phyloP scores from a whole-genome alignment of 75 land plant species.

The Cupressus sempervirens region DNA sequence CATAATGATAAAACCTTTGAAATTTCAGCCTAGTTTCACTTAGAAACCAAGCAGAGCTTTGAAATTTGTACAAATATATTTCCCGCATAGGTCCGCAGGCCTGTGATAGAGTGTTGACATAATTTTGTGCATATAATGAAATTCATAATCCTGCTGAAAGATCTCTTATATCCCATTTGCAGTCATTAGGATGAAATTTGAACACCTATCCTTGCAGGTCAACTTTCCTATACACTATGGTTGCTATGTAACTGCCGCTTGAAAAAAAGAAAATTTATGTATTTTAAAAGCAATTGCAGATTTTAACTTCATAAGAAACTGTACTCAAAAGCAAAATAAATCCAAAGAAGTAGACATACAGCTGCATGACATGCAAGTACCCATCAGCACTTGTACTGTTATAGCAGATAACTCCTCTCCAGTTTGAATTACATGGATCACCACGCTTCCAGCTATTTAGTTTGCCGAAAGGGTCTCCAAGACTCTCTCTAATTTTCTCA shows the following conservation, averaged over 20 bases:
- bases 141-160: no score
- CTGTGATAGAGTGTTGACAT: no score
- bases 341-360: constrained; percentile 40
- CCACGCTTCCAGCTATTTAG: constrained; percentile 47
- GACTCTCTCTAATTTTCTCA: constrained; percentile 18
- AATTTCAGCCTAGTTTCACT: no score
- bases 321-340: background rate
- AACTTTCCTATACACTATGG: background rate
- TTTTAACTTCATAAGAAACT: background rate
- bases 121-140: no score
- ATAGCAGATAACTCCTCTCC: constrained; percentile 64
- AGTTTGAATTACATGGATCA: constrained; percentile 57
- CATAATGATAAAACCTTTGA: no score
- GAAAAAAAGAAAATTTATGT: background rate
- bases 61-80: no score
- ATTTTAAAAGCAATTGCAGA: background rate
- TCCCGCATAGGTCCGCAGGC: no score
- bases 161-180: no score
- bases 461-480: constrained; percentile 34
- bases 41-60: no score
- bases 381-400: constrained; percentile 22
- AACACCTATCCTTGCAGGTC: background rate
- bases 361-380: constrained; percentile 39
- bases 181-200: background rate
- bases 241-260: background rate